phyloP scores from a whole-genome alignment of 768 basidiomycete genomes.

The Calocera viscosa region DNA sequence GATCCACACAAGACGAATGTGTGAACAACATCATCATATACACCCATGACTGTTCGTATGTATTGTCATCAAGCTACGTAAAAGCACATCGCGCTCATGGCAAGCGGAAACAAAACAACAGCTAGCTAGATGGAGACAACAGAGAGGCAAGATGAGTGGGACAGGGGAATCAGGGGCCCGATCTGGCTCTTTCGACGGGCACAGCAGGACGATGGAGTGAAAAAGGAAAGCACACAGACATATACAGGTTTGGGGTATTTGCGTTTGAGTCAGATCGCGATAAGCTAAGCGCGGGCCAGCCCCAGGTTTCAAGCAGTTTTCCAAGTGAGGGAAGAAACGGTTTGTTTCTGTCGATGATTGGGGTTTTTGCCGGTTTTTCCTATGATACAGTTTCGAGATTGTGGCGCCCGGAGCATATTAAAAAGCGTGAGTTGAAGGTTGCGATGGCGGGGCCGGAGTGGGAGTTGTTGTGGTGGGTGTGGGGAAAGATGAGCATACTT shows the following conservation, averaged over 20 bases:
- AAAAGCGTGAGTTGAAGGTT: not conserved
- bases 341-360: conserved; percentile 5
- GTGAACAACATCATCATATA: too few relatives aligned
- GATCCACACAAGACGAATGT: too few relatives aligned
- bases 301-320: not conserved
- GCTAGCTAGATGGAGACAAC: conserved; percentile 8
- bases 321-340: not conserved
- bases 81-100: not conserved
- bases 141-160: not conserved
- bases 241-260: not conserved
- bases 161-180: not conserved
- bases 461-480: conserved; percentile 3
- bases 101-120: not conserved
- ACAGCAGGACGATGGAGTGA: not conserved
- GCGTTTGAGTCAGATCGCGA: not conserved
- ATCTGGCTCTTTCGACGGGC: not conserved
- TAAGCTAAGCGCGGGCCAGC: too few relatives aligned
- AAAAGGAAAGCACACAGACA: not conserved
- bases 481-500: not conserved
- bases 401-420: conserved; percentile 7
- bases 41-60: conserved; percentile 2
- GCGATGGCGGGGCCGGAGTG: not conserved
- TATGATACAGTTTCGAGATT: not conserved
- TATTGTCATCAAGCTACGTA: conserved; percentile 9
- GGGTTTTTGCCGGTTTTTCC: not conserved